Evolutionary conservation across 257 asterid genomes (phyloP).

Genomic region (Solanum raphanifolium): DNA sequence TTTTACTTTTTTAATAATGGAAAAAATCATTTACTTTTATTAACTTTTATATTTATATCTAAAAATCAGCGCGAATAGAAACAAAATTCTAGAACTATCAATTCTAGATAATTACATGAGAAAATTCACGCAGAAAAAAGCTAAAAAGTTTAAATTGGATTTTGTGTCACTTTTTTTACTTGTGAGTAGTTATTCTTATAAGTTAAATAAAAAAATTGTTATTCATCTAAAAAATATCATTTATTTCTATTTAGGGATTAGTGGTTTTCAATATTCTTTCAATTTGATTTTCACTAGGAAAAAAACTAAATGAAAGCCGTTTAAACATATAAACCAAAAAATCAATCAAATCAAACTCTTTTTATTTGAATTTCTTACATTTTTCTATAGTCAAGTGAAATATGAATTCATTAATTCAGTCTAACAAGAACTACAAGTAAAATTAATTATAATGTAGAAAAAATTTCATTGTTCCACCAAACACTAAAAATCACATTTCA

Average conservation of each 20-base stretch:
- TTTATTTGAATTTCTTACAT: neutral
- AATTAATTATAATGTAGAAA: neutral
- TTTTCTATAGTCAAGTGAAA: neutral
- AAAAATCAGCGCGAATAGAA: neutral
- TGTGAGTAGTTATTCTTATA: no score
- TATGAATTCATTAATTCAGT: neutral
- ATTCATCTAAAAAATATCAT: neutral
- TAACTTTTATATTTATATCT: neutral
- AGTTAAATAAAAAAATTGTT: no score
- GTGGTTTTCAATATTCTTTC: neutral
- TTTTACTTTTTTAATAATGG: neutral
- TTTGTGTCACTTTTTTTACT: no score
- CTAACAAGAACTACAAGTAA: neutral
- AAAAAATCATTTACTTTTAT: neutral
- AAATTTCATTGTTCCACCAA: no score
- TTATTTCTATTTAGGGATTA: no score
- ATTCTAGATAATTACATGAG: neutral
- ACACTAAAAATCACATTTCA: no score
- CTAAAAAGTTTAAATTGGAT: neutral
- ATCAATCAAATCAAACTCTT: neutral
- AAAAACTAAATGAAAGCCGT: neutral
- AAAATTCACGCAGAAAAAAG: neutral
- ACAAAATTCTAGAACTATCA: accelerated
- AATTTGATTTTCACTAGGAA: neutral
- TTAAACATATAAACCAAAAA: neutral